A percentile compares a stretch with the other conserved stretches of the same genome.
phyloP scores from a whole-genome alignment of 2,329 filamentous ascomycete genomes.

The Trichoderma citrinoviride region DNA sequence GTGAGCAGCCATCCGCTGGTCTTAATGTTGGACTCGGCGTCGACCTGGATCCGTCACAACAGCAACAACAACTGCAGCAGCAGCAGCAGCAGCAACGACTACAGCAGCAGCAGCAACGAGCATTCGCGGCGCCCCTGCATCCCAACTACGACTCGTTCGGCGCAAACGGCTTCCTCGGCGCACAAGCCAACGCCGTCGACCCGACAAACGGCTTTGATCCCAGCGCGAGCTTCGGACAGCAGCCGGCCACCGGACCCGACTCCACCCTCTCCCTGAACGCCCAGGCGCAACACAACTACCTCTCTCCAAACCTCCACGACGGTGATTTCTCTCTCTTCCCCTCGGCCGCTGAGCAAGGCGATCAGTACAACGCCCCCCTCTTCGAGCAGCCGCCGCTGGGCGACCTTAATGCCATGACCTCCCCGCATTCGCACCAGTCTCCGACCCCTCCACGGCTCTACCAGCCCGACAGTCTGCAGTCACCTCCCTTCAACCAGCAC shows the following conservation, averaged over 20 bases:
- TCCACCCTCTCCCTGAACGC: conserved; percentile 42
- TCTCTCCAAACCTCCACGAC: conserved; percentile 52
- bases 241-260: conserved; percentile 37
- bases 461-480: conserved; percentile 51
- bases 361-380: conserved; percentile 61
- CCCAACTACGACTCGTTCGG: conserved; percentile 46
- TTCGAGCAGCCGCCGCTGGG: conserved; percentile 51
- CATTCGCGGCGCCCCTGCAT: conserved; percentile 30
- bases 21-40: conserved; percentile 57
- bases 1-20: conserved; percentile 30
- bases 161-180: conserved; percentile 49
- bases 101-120: conserved; percentile 35
- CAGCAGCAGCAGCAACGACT: conserved; percentile 42
- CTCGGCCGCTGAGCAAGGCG: conserved; percentile 47
- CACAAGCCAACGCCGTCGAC: conserved; percentile 41
- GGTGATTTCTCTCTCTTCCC: conserved; percentile 66
- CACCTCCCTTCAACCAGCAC: conserved; percentile 55
- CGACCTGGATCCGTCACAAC: conserved; percentile 33
- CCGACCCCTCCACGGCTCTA: conserved; percentile 56
- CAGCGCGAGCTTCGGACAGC: conserved; percentile 46
- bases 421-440: conserved; percentile 54
- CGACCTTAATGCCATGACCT: conserved; percentile 54
- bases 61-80: conserved; percentile 39
- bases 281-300: conserved; percentile 45
- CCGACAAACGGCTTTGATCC: conserved; percentile 41